Conservation (phyloP, 2,329 filamentous ascomycete genomes). For the Huntiella bhutanensis region DNA sequence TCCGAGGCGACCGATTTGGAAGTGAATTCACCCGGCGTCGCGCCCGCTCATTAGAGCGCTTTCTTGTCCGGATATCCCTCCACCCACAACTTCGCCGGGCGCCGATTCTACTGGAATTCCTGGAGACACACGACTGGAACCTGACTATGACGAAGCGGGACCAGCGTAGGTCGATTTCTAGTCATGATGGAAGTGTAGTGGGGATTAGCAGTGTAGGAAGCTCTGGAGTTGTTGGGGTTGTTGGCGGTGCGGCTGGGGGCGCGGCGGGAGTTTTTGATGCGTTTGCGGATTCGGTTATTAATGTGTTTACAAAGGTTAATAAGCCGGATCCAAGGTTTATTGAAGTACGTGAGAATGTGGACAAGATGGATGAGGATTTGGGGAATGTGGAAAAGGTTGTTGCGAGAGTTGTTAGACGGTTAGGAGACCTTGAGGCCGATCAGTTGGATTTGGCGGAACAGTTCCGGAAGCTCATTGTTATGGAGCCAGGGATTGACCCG, state of each 20-base stretch:
- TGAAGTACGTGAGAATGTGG: conserved; percentile 77
- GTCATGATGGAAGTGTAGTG: conserved; percentile 22
- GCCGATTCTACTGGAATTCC: conserved; percentile 66
- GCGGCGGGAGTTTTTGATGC: conserved; percentile 68
- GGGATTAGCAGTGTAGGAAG: background rate
- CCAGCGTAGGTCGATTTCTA: conserved; percentile 38
- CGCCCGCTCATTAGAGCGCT: conserved; percentile 78
- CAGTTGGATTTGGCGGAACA: conserved; percentile 80
- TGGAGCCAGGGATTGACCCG: conserved; percentile 73
- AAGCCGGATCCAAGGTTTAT: conserved; percentile 89
- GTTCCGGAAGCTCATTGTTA: conserved; percentile 77
- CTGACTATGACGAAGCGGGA: conserved; percentile 73
- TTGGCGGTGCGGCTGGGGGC: conserved; percentile 43
- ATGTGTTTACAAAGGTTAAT: conserved; percentile 91
- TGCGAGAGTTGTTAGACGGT: conserved; percentile 68
- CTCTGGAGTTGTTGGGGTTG: conserved; percentile 74
- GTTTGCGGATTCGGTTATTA: conserved; percentile 90
- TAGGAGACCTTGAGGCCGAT: conserved; percentile 73
- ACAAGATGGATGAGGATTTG: conserved; percentile 88
- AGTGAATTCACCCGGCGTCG: conserved; percentile 77
- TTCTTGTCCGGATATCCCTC: conserved; percentile 66
- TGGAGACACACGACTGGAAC: conserved; percentile 93
- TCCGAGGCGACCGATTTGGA: conserved; percentile 87
- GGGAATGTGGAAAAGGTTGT: conserved; percentile 92
- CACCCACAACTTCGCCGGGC: conserved; percentile 79